Evolutionary conservation across 108 stramenopile genomes (phyloP).

Genomic region (Heterococcus sp.): DNA sequence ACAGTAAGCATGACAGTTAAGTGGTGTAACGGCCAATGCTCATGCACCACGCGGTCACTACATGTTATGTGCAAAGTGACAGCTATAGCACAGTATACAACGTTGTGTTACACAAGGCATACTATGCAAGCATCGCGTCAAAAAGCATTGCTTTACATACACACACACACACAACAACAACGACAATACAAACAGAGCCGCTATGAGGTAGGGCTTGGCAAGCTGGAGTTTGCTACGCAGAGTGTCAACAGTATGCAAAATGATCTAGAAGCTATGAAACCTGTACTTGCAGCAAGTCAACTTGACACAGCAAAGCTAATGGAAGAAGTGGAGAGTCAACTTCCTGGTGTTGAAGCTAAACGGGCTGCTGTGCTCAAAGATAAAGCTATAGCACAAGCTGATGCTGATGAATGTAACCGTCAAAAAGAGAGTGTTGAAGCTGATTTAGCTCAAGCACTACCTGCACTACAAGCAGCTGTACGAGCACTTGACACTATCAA

Average conservation of each 20-base stretch:
- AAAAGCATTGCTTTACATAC: too few species aligned
- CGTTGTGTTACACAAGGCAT: too few species aligned
- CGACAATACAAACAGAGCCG: too few species aligned
- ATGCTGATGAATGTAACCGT: conserved; percentile 14
- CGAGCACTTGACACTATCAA: conserved; percentile 59
- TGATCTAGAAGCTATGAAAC: conserved; percentile 61
- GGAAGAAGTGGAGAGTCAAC: conserved; percentile 58
- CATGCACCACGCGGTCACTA: too few species aligned
- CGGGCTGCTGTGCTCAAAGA: conserved; percentile 25
- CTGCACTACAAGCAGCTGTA: conserved; percentile 58
- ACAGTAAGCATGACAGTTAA: too few species aligned
- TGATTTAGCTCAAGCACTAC: conserved; percentile 63
- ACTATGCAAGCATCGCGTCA: too few species aligned
- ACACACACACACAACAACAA: too few species aligned
- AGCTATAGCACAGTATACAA: too few species aligned
- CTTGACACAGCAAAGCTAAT: conserved; percentile 58
- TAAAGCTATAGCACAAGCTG: conserved; percentile 15
- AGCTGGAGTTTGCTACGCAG: conserved; percentile 58
- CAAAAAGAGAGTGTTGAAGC: conserved; percentile 54
- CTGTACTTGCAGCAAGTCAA: conserved; percentile 47
- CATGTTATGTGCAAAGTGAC: too few species aligned
- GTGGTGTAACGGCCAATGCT: too few species aligned
- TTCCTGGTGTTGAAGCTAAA: conserved; percentile 58
- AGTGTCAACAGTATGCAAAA: conserved; percentile 54
- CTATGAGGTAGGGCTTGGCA: conserved; percentile 60